Base-by-base conservation (phyloP, 2,329 filamentous ascomycete genomes). In the Epichloe coenophiala region DNA sequence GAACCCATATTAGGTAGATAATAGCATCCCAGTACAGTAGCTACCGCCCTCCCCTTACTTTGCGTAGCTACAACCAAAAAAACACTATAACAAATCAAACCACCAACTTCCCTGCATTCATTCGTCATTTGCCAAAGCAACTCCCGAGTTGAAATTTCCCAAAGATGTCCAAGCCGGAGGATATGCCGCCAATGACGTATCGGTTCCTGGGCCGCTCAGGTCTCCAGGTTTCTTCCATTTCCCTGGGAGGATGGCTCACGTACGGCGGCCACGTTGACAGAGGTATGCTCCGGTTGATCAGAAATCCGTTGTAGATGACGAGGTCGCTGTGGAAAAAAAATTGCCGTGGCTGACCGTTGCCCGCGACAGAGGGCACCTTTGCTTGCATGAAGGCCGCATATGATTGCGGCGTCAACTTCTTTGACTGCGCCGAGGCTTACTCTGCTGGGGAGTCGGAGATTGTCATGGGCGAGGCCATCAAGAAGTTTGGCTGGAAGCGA, bases 181-280 rank as follows among this genome's bases (percentile, higher is more conserved):
- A 68, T 55, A 62, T 68, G 48, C 71, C 67, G 49, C 68, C 66
- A 49, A 87, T 86, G 84, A 73, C 83, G 60, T 87, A 87, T 67
- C 80, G 84, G 57, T 81, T 80, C 66, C 74, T 88, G 7, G 84
- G 85, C 60, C 77, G 76, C 39, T 84, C 82, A 15, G 84, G 85
- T 49, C 74, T 89, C 17, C 80, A 88, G 63, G 83, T 89, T 36
- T 88, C 84, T 31, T 76, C 80, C 44, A 83, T 89, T 55, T 83
- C 81, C 2, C 72, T 89, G 3, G 85, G 81, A 52, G 78, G 81
- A 57, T 83, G 81, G 82, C 72, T 89, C 48, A 88, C 85, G 1
- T 88, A 86, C 57, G 85, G 85, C 49, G 84, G 83, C 17, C 81
- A 86, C 57, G 80, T 87, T 33, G 80, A 82, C 50, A 76, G 80